Base-by-base conservation (phyloP, 2,329 filamentous ascomycete species). In the Ceratocystis destructans region DNA sequence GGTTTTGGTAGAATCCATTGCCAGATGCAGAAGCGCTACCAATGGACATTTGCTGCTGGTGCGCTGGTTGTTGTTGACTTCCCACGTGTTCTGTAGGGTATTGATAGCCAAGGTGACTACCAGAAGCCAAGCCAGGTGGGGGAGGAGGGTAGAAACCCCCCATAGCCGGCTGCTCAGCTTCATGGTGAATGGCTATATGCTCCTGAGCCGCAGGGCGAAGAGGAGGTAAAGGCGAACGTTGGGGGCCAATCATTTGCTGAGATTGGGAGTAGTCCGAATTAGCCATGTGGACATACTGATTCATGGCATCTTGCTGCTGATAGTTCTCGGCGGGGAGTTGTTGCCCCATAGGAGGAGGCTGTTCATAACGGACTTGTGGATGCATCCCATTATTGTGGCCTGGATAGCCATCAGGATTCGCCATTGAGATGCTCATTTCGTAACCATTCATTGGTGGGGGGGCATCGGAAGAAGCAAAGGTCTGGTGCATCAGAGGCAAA, bases 161-260 rank as follows among this genome's bases (percentile, higher is more conserved):
- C 25, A 48, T 1, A 8, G 17, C 55, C 17, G 66, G 63, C 25
- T 64, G 64, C 7, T 62, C 44, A 22, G 6, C 48, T 7, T 61
- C 66, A 17, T 46, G 62, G 20, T 33, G 66, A 22, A 64, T 57
- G 28, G 45, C 57, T 22, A 65, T 64, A n/a, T 48, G 12, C 25
- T 62, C 48, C 46, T 48, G 62, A 22, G 33, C 45, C 17, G 61
- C 66, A 50, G 68, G 68, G 10, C 62, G 65, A 28, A 67, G 61
- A 57, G 66, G 59, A 31, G 66, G 66, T 7, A 67, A 25, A 33
- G 64, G 59, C n/a, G 68, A 67, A 22, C 66, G 45, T 33, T 69
- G 66, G 22, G 44, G 41, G n/a, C 28, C 31, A 17, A 53, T 8
- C 4, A 65, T 46, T 61, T 17, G 37, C 37, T 41, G 62, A 17